A percentile compares a stretch with the other conserved stretches of the same genome.
phyloP scores from a whole-genome alignment of 352 stramenopile species.

The Pythium plurisporium region DNA sequence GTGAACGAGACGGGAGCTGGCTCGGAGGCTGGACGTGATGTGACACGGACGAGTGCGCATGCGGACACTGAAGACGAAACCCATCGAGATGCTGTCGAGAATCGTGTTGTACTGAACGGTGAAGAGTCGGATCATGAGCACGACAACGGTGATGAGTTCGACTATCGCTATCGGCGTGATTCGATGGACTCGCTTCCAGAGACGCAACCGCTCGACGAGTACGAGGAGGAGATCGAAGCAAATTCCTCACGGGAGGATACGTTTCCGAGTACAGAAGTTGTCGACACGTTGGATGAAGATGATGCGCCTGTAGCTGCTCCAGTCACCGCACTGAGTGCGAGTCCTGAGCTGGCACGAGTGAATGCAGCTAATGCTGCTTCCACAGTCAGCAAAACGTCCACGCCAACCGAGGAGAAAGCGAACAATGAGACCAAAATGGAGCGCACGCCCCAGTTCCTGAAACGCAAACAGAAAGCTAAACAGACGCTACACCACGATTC shows the following conservation, averaged over 20 bases:
- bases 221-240: conserved; percentile 11
- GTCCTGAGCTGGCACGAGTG: neutral
- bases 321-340: neutral
- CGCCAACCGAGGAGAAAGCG: neutral
- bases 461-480: conserved; percentile 13
- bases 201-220: conserved; percentile 47
- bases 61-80: neutral
- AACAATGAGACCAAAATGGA: neutral
- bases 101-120: neutral
- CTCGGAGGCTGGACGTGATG: too few species aligned
- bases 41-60: neutral
- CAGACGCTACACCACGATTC: conserved; percentile 2
- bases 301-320: neutral
- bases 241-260: neutral
- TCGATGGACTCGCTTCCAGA: conserved; percentile 32
- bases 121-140: conserved; percentile 2
- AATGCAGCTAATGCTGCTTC: too few species aligned
- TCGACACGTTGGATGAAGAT: conserved; percentile 12
- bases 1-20: neutral
- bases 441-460: conserved; percentile 6
- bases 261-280: conserved; percentile 1
- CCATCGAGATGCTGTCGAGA: neutral
- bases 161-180: conserved; percentile 9
- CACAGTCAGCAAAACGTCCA: too few species aligned
- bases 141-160: neutral